phyloP scores from a whole-genome alignment of 176 grass and related monocot species.

The Oryza meyeriana region DNA sequence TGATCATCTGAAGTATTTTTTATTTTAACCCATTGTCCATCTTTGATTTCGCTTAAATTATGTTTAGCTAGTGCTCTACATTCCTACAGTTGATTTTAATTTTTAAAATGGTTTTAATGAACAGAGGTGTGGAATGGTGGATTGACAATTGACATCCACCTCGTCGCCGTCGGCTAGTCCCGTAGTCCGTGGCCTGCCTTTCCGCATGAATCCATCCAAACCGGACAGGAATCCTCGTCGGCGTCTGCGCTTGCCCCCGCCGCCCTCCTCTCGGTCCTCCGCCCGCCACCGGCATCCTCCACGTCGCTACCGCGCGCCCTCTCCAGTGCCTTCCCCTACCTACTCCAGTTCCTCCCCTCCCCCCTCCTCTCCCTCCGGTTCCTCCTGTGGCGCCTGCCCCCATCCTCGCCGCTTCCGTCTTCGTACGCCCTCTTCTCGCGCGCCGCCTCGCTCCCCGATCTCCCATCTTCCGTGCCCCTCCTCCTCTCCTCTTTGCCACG shows the following conservation, averaged over 20 bases:
- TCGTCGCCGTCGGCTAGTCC: no score
- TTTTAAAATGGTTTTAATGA: no score
- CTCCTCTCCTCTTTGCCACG: conserved; percentile 42
- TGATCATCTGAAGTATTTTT: no score
- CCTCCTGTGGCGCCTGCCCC: conserved; percentile 49
- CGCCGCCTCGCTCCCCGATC: conserved; percentile 43
- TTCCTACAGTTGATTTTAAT: no score
- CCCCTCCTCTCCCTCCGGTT: conserved; percentile 44
- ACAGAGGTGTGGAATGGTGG: no score
- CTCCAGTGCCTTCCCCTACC: conserved; percentile 37
- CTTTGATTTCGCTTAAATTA: no score
- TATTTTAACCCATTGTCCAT: no score
- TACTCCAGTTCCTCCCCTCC: conserved; percentile 43
- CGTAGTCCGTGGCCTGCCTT: no score
- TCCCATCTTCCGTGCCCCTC: conserved; percentile 37
- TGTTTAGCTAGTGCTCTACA: no score
- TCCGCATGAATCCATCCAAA: background rate
- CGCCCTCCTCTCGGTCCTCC: conserved; percentile 34
- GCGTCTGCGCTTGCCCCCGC: conserved; percentile 9
- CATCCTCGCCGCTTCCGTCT: conserved; percentile 21
- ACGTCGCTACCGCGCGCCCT: conserved; percentile 27
- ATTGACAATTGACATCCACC: no score
- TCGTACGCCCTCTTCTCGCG: conserved; percentile 47
- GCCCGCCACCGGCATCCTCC: conserved; percentile 4
- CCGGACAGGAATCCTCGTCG: conserved; percentile 17